Conservation (phyloP, 345 rosid genomes). For the Toxicodendron radicans region DNA sequence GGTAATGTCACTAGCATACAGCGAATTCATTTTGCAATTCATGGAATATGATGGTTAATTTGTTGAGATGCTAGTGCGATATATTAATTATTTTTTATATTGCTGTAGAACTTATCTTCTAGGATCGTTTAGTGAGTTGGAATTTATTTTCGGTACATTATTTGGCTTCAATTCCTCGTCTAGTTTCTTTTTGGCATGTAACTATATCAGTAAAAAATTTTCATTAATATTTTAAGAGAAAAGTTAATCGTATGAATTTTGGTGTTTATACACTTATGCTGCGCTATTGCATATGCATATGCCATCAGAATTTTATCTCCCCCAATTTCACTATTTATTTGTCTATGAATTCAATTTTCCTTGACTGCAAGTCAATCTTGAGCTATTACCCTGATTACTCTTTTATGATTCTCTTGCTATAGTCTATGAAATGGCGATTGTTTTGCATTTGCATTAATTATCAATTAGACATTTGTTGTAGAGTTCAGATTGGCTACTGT, state of each 20-base stretch:
- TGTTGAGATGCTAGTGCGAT: not conserved
- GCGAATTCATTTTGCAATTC: not conserved
- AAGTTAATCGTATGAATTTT: no score
- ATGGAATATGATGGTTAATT: not conserved
- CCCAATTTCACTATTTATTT: no score
- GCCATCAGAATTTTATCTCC: no score
- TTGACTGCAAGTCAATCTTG: no score
- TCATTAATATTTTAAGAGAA: no score
- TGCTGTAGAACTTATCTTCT: not conserved
- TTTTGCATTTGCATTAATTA: not conserved
- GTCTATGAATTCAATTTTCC: no score
- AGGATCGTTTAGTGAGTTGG: not conserved
- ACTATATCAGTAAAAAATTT: no score
- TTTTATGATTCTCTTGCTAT: not conserved
- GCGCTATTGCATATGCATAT: no score
- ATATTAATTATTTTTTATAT: not conserved
- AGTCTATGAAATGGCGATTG: not conserved
- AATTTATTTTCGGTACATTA: not conserved
- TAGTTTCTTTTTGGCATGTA: not conserved
- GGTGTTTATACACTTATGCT: no score
- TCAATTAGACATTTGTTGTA: not conserved
- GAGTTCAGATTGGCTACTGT: not conserved
- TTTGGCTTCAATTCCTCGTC: not conserved
- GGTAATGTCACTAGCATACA: conserved; percentile 45
- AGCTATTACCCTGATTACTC: not conserved